phyloP scores from a whole-genome alignment of 2,329 filamentous ascomycete species.

The Cytospora piceae region DNA sequence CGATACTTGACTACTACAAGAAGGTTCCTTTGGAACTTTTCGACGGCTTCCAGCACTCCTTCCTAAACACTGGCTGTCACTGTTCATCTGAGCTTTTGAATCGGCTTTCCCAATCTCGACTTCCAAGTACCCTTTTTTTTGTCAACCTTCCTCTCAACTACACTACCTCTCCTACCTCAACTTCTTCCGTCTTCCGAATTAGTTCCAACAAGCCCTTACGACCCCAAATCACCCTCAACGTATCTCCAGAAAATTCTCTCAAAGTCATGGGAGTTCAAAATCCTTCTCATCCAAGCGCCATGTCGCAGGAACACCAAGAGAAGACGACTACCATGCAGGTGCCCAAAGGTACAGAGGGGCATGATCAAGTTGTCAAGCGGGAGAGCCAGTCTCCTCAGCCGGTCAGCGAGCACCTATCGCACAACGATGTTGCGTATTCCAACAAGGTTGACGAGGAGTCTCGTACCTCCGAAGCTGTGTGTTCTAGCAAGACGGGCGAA shows the following conservation, averaged over 20 bases:
- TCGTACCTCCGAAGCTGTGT: background rate
- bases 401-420: background rate
- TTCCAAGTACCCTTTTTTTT: too few relatives aligned
- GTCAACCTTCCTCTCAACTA: background rate
- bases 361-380: background rate
- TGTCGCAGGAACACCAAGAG: background rate
- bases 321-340: background rate
- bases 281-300: background rate
- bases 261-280: background rate
- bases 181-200: background rate
- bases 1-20: background rate
- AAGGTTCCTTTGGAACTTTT: background rate
- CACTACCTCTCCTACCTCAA: background rate
- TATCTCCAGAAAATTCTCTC: background rate
- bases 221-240: background rate
- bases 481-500: background rate
- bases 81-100: background rate
- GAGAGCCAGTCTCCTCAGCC: background rate
- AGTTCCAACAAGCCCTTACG: background rate
- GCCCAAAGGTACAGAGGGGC: background rate
- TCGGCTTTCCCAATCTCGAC: background rate
- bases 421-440: background rate
- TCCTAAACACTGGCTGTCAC: background rate
- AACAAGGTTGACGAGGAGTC: background rate
- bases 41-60: background rate